phyloP scores from a whole-genome alignment of 768 basidiomycete genomes.

The Suillus luteus region DNA sequence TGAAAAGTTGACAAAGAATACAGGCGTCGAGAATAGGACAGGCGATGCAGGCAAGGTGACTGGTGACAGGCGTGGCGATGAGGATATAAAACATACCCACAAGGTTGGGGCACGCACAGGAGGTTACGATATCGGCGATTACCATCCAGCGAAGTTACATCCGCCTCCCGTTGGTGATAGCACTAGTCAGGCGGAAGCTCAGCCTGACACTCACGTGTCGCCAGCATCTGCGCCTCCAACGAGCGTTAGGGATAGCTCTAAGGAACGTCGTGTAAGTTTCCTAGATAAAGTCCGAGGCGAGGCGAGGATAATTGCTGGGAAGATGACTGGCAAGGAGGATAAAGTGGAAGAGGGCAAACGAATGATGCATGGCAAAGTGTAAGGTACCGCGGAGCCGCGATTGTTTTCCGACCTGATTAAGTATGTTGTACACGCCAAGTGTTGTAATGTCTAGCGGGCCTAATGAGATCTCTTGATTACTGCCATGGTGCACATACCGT shows the following conservation, averaged over 20 bases:
- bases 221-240: constrained; percentile 2
- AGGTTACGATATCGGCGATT: constrained; percentile 20
- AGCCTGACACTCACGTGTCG: neutral
- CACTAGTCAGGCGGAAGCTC: constrained; percentile 17
- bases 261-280: constrained; percentile 26
- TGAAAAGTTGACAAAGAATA: neutral
- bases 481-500: neutral
- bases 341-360: constrained; percentile 32
- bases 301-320: constrained; percentile 35
- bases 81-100: constrained; percentile 6
- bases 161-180: constrained; percentile 26
- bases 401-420: neutral
- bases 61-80: constrained; percentile 5
- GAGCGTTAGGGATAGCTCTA: neutral
- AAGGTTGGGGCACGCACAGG: neutral
- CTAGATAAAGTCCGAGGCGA: constrained; percentile 35
- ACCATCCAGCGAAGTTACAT: constrained; percentile 33
- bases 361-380: constrained; percentile 28
- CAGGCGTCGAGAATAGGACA: neutral
- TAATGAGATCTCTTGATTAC: neutral
- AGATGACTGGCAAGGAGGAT: constrained; percentile 29
- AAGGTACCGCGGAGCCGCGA: constrained; percentile 7
- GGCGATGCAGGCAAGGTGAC: neutral
- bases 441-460: neutral
- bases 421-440: neutral